Evolutionary conservation across 345 rosid genomes (phyloP).

Genomic region (Microthlaspi erraticum): DNA sequence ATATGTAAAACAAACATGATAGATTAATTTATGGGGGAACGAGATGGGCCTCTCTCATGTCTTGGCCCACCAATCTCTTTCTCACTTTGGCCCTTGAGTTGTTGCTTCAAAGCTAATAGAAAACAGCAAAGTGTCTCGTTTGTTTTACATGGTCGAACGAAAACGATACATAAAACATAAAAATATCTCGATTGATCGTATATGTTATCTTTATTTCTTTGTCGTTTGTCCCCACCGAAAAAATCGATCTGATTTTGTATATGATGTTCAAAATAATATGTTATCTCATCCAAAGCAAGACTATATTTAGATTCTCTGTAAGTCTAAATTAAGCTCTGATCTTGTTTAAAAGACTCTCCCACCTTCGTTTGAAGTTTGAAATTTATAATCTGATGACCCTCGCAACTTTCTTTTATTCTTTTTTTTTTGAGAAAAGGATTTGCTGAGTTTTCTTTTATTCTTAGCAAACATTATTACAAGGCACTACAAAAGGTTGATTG

Average conservation of each 20-base stretch:
- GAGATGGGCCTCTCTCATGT: slow-evolving; percentile 38
- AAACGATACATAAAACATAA: slow-evolving; percentile 35
- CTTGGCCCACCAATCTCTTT: slow-evolving; percentile 40
- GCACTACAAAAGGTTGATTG: background rate
- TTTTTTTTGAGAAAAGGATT: too few relatives aligned
- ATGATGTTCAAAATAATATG: background rate
- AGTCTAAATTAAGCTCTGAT: background rate
- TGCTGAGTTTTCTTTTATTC: background rate
- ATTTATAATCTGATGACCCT: too few relatives aligned
- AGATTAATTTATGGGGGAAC: background rate
- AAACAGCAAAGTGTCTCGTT: slow-evolving; percentile 42
- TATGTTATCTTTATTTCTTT: slow-evolving; percentile 19
- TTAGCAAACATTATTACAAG: slow-evolving; percentile 4
- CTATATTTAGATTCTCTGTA: slow-evolving; percentile 9
- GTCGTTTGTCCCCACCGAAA: slow-evolving; percentile 35
- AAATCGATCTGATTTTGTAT: slow-evolving; percentile 4
- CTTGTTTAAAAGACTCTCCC: background rate
- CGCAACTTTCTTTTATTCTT: too few relatives aligned
- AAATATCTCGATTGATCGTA: slow-evolving; percentile 28
- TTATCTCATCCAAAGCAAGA: background rate
- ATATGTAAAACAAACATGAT: slow-evolving; percentile 5
- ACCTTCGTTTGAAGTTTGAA: too few relatives aligned
- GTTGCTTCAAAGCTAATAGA: slow-evolving; percentile 36
- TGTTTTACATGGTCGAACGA: slow-evolving; percentile 46
- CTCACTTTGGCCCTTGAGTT: slow-evolving; percentile 33